Base-by-base conservation (phyloP, 345 rosid genomes). In the Gynandropsis gynandra region DNA sequence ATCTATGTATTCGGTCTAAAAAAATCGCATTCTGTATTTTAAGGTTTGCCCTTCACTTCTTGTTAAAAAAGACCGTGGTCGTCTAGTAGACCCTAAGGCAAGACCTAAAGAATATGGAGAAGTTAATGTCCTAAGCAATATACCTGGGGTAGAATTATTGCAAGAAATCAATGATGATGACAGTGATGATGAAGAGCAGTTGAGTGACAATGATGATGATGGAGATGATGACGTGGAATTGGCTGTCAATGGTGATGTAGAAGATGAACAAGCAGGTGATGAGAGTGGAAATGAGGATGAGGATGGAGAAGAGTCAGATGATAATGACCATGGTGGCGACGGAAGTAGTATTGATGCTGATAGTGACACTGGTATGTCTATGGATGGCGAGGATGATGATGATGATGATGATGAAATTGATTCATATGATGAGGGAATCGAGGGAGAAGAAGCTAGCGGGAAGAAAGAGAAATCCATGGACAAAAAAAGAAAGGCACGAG, bases 11-110 rank as follows among this genome's bases (percentile, higher is more conserved):
- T 19, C 19, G 53, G 40, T 64, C 33, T 49, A 24, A 36, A 1
- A 6, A 32, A 42, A 41, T 39, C 40, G 27, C 6, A 12, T 51
- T 63, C 16, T 36, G 46, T 64, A 36, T 49, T 55, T 58, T 52
- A 58, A 92, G 98, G 60, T 92, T 54, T 87, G 89, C 59, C 98
- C 98, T 39, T 76, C 93, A 9, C 78, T 92, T 67, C 76, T 92
- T 46, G 76, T 82, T 61, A 92, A 87, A 72, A 92, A 92, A 73
- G 98, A 92, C 67, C 82, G 96, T 40, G 98, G 98, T 33, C 89
- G 96, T 39, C 87, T 87, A 13, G 61, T 43, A 56, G 77, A 84
- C 55, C 76, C 87, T 15, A 68, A 72, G 58, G 86, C 95, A 31
- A 82, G 71, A 73, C 95, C 97, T 27, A 92, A 66, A 77, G 89